phyloP scores from a whole-genome alignment of 768 basidiomycete species.

The Collybiopsis luxurians region DNA sequence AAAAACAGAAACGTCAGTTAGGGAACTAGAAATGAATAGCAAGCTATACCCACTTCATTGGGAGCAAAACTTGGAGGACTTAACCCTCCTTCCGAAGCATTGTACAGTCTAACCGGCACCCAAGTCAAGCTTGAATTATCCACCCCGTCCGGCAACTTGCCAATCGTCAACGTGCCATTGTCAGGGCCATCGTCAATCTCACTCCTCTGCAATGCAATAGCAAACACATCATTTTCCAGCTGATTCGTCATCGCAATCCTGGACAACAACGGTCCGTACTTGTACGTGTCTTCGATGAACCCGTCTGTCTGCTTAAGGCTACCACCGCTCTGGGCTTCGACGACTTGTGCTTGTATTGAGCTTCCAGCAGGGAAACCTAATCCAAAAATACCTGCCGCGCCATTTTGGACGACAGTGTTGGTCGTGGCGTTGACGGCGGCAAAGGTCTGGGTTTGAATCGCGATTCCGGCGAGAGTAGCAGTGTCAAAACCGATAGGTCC shows the following conservation, averaged over 20 bases:
- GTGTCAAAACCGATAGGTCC: conserved; percentile 55
- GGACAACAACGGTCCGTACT: conserved; percentile 43
- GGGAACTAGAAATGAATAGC: not conserved
- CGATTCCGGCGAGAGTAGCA: conserved; percentile 52
- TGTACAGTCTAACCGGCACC: conserved; percentile 63
- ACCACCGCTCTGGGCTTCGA: conserved; percentile 20
- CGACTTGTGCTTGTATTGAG: conserved; percentile 34
- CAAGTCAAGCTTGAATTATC: conserved; percentile 58
- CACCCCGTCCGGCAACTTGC: conserved; percentile 55
- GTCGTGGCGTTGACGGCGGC: conserved; percentile 58
- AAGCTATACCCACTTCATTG: conserved; percentile 44
- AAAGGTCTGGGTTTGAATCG: conserved; percentile 49
- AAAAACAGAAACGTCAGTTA: not conserved
- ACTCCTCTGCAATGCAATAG: conserved; percentile 56
- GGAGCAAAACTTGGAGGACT: conserved; percentile 50
- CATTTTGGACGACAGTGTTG: conserved; percentile 51
- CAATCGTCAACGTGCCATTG: conserved; percentile 58
- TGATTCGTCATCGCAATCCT: conserved; percentile 41
- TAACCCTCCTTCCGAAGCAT: conserved; percentile 51
- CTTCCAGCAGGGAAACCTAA: conserved; percentile 65
- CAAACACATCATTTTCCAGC: conserved; percentile 48
- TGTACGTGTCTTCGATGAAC: conserved; percentile 31
- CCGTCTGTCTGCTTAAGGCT: conserved; percentile 28
- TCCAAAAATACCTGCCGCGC: conserved; percentile 63
- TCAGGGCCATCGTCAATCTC: conserved; percentile 57